These are phyloP conservation scores for Serpula lacrymans DNA, from an alignment of 768 basidiomycete genomes.

Conservation along the genomic window DNA sequence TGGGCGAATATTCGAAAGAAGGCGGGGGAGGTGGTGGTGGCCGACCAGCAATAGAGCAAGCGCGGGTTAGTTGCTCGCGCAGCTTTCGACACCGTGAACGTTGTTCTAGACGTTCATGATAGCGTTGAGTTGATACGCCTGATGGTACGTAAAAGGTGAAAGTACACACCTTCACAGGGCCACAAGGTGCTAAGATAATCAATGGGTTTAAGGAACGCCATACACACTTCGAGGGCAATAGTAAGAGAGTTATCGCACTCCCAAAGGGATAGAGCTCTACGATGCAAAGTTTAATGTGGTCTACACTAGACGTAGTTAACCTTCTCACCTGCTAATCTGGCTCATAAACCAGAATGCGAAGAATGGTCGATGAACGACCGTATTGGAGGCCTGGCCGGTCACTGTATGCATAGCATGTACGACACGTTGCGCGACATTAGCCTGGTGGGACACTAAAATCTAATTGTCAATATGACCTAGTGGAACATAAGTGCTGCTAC, in stretches of 20 bases:
- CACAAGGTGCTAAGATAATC: constrained; percentile 61
- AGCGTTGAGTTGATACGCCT: constrained; percentile 8
- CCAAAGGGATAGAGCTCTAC: constrained; percentile 58
- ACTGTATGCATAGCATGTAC: constrained; percentile 58
- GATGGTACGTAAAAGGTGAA: neutral
- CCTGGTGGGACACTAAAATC: constrained; percentile 56
- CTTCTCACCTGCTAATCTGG: constrained; percentile 58
- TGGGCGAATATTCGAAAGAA: no score
- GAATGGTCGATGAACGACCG: constrained; percentile 57
- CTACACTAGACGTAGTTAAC: no score
- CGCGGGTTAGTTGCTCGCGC: constrained; percentile 41
- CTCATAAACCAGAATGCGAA: constrained; percentile 77
- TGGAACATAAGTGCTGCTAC: constrained; percentile 27
- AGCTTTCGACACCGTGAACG: constrained; percentile 44
- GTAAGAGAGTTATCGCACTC: constrained; percentile 54
- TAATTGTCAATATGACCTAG: constrained; percentile 5
- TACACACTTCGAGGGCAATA: constrained; percentile 60
- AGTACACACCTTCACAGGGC: constrained; percentile 56
- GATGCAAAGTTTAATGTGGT: no score
- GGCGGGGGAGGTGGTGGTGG: constrained; percentile 36
- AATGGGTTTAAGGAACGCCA: constrained; percentile 55
- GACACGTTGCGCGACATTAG: constrained; percentile 53
- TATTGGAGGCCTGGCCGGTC: constrained; percentile 47
- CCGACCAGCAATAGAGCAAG: constrained; percentile 49
- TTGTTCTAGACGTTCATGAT: constrained; percentile 43